These are phyloP conservation scores for Athelia sp. DNA, from an alignment of 1,284 basidiomycete genomes.

Conservation along the genomic window DNA sequence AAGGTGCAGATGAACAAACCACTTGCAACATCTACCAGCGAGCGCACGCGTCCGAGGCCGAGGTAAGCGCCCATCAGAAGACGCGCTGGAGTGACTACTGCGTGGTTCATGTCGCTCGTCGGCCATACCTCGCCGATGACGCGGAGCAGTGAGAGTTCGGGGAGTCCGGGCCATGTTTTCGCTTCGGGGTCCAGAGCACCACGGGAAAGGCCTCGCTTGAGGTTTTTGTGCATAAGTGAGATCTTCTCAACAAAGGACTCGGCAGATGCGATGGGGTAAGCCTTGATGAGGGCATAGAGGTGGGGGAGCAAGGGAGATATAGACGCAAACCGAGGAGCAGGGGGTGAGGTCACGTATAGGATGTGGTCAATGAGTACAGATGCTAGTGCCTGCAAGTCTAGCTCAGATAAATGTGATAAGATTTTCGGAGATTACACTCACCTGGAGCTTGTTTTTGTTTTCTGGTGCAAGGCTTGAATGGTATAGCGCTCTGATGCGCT, in stretches of 20 bases:
- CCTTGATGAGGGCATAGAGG: constrained; percentile 72
- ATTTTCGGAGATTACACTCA: constrained; percentile 24
- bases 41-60: constrained; percentile 77
- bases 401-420: constrained; percentile 4
- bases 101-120: constrained; percentile 91
- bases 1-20: constrained; percentile 90
- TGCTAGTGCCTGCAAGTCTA: constrained; percentile 52
- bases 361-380: constrained; percentile 90
- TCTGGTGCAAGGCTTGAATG: constrained; percentile 88
- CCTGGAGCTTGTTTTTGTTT: constrained; percentile 92
- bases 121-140: constrained; percentile 85
- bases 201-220: constrained; percentile 78
- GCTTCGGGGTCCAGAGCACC: constrained; percentile 62
- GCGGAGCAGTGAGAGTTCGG: constrained; percentile 83
- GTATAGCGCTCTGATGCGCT: constrained; percentile 88
- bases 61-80: constrained; percentile 92
- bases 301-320: constrained; percentile 79
- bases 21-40: constrained; percentile 70
- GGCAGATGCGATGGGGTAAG: constrained; percentile 81
- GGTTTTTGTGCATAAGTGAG: constrained; percentile 90
- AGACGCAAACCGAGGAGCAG: constrained; percentile 53
- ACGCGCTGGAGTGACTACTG: constrained; percentile 82
- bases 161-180: constrained; percentile 84
- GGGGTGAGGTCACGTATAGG: constrained; percentile 69
- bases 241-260: constrained; percentile 83